Conservation (phyloP, 345 rosid species). For the Acer saccharum region DNA sequence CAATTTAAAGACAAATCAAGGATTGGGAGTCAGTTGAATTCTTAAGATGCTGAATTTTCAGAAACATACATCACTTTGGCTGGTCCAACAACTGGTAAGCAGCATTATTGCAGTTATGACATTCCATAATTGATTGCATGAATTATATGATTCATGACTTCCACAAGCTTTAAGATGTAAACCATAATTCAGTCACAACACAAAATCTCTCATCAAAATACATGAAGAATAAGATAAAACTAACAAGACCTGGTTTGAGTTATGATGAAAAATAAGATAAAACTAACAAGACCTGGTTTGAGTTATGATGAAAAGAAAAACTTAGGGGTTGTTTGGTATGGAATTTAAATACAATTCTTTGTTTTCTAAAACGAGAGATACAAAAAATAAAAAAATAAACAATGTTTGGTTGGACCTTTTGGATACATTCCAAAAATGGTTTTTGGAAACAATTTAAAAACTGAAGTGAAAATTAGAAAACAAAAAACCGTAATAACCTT, state of each 20-base stretch:
- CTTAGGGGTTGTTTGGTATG: neutral
- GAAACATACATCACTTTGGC: neutral
- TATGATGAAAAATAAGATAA: neutral
- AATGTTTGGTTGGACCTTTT: too few relatives aligned
- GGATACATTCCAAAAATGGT: too few relatives aligned
- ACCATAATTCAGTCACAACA: neutral
- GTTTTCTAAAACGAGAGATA: neutral
- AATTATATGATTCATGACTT: neutral
- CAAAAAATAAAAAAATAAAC: neutral
- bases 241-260: neutral
- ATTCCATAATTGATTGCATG: neutral
- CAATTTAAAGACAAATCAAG: neutral
- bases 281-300: neutral
- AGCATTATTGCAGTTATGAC: neutral
- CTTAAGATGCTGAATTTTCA: neutral
- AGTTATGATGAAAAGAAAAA: neutral
- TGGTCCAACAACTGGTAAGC: neutral
- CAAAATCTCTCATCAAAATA: neutral
- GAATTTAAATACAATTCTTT: neutral
- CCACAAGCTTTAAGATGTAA: conserved; percentile 1
- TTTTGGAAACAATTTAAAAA: too few relatives aligned
- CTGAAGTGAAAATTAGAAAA: too few relatives aligned
- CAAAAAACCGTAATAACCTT: too few relatives aligned
- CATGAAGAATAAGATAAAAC: neutral
- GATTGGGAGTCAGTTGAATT: neutral